These are phyloP conservation scores for Diphasiastrum complanatum DNA, from an alignment of 83 land plant species.

Conservation along the genomic window DNA sequence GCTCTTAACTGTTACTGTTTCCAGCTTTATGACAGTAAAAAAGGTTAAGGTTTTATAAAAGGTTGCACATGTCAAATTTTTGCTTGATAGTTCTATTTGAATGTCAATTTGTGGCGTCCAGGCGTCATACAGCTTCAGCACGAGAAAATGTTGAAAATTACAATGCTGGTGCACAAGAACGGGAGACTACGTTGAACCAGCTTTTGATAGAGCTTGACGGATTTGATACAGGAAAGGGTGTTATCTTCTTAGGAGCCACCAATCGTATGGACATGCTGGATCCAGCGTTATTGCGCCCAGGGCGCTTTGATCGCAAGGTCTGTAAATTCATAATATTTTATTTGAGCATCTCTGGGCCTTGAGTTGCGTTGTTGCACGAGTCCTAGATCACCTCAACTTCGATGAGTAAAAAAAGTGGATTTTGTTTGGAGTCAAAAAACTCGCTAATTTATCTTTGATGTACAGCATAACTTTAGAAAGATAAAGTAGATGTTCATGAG, in stretches of 20 bases:
- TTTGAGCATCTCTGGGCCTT: not conserved
- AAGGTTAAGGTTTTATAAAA: not conserved
- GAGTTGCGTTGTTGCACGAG: no score
- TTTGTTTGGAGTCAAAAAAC: no score
- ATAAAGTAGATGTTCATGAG: not conserved
- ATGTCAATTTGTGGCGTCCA: slow-evolving; percentile 18
- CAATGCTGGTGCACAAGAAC: slow-evolving; percentile 84
- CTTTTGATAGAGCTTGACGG: slow-evolving; percentile 92
- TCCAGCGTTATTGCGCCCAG: slow-evolving; percentile 94
- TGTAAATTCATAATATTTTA: not conserved
- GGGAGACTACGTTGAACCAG: slow-evolving; percentile 93
- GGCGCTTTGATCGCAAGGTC: slow-evolving; percentile 95
- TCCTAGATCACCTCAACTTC: no score
- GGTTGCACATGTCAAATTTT: not conserved
- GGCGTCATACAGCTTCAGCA: slow-evolving; percentile 64
- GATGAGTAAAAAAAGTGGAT: no score
- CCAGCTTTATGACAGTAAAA: not conserved
- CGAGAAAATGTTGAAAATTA: slow-evolving; percentile 42
- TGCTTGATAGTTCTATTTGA: not conserved
- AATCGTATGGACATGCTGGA: slow-evolving; percentile 90
- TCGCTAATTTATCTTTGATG: no score
- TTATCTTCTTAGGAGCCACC: slow-evolving; percentile 89
- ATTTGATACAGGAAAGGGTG: slow-evolving; percentile 96
- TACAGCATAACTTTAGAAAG: no score
- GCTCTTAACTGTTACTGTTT: not conserved